Evolutionary conservation across 1,284 basidiomycete species (phyloP).

Genomic region (Tilletia walkeri): DNA sequence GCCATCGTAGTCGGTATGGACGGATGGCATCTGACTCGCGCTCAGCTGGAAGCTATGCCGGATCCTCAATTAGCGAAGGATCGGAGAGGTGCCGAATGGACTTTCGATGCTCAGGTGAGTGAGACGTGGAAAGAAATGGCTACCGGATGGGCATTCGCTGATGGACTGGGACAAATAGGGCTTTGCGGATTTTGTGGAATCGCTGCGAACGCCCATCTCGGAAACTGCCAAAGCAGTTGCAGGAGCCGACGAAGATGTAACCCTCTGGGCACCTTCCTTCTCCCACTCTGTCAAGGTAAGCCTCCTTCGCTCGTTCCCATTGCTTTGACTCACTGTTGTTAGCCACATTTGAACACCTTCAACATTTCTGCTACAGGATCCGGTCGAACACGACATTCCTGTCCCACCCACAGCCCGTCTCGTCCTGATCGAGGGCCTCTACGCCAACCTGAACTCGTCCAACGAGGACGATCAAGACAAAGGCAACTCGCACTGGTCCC

Average conservation of each 20-base stretch:
- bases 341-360: too few relatives aligned
- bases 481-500: constrained; percentile 66
- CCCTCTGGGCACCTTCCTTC: constrained; percentile 62
- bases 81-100: constrained; percentile 50
- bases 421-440: constrained; percentile 79
- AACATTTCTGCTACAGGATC: constrained; percentile 56
- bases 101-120: constrained; percentile 43
- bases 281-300: constrained; percentile 62
- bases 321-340: too few relatives aligned
- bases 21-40: constrained; percentile 70
- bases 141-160: too few relatives aligned
- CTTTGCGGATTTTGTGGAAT: neutral
- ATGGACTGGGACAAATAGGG: neutral
- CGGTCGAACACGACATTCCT: constrained; percentile 58
- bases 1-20: constrained; percentile 73
- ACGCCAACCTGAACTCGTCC: constrained; percentile 68
- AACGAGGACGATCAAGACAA: neutral
- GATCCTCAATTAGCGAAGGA: constrained; percentile 57
- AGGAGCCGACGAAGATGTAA: neutral
- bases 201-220: neutral
- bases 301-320: constrained; percentile 52
- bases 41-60: constrained; percentile 67
- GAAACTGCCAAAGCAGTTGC: neutral
- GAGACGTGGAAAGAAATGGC: too few relatives aligned
- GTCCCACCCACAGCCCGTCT: constrained; percentile 70